A percentile compares a stretch with the other conserved stretches of the same genome.
Conservation (phyloP, 495 filamentous ascomycete species). For the Jackrogersella multiformis region DNA sequence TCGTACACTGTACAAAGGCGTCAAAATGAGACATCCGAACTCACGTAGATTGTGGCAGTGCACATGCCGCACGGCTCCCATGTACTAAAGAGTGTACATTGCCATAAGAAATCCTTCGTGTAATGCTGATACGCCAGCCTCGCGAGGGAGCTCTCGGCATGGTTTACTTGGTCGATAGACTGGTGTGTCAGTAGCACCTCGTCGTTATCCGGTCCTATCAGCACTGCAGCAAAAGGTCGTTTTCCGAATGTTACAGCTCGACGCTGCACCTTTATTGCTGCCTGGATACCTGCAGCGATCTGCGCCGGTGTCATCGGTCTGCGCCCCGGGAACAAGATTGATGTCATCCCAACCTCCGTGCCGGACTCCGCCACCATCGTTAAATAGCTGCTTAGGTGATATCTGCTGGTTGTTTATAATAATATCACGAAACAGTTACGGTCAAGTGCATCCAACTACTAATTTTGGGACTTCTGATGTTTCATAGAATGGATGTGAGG, state of each 20-base stretch:
- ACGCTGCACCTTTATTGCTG: constrained; percentile 53
- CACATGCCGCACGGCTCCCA: constrained; percentile 70
- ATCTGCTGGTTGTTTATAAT: not conserved
- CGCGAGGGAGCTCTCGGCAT: constrained; percentile 62
- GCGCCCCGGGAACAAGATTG: constrained; percentile 46
- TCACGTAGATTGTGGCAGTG: constrained; percentile 46
- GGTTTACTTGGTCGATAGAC: constrained; percentile 65
- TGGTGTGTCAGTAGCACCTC: constrained; percentile 58
- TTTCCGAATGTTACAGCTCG: constrained; percentile 55
- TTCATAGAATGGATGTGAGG: no score
- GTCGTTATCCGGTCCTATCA: constrained; percentile 60
- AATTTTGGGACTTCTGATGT: not conserved
- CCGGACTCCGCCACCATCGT: constrained; percentile 35
- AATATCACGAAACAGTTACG: not conserved
- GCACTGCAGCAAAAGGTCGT: constrained; percentile 59
- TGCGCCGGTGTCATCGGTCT: constrained; percentile 47
- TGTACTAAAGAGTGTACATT: constrained; percentile 61
- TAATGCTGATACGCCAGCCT: constrained; percentile 62
- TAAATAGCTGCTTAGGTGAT: not conserved
- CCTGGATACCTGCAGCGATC: constrained; percentile 49
- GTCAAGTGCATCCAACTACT: not conserved
- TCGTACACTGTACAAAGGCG: not conserved
- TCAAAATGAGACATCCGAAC: constrained; percentile 1
- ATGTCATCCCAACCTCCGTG: not conserved
- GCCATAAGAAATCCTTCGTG: constrained; percentile 57